Base-by-base conservation (phyloP, 495 filamentous ascomycete species). In the Bombardia bombarda region DNA sequence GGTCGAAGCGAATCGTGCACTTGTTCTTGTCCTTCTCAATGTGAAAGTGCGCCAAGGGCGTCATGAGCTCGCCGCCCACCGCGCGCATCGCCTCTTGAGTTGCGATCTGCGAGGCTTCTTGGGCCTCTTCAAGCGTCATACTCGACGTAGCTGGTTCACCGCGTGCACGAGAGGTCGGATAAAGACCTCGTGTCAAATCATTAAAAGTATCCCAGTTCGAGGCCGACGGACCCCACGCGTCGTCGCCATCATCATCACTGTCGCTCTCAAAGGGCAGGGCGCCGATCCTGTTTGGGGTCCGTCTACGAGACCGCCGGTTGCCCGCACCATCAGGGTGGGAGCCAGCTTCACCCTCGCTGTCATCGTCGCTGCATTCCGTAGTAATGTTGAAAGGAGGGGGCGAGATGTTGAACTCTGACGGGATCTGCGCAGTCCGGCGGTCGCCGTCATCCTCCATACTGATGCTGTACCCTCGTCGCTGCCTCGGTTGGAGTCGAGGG, bases 1-100 rank as follows among this genome's bases (percentile, higher is more conserved):
- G 89, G 51, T 95, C 84, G 58, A 97, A 97, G 49, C 77, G 81
- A 48, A 97, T 79, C 49, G 80, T 88, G 56, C 87, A 86, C 63
- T 82, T 88, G 66, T 79, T 87, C 66, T 87, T 87, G 47, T 82
- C 70, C 53, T 74, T 77, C 53, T 82, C 77, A 43, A 92, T 93
- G 56, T 82, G 84, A 66, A 93, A 94, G 21, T 62, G 73, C 4
- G 86, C 85, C 64, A 85, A 77, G 3, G 86, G 86, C 42, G 72
- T 73, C 66, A 89, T 72, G 14, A 79, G 52, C 46, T 69, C 70
- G 19, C 68, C 69, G 17, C 73, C 73, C 2, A 72, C 73, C 0
- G 72, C 72, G 24, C 66, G 61, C n/a, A 74, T 69, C 3, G 73
- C 72, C 55, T 76, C 72, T 43, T 76, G 73, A 7, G 67, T 73